Base-by-base conservation (phyloP, 805 yeast genomes). In the Yamadazyma sp. region DNA sequence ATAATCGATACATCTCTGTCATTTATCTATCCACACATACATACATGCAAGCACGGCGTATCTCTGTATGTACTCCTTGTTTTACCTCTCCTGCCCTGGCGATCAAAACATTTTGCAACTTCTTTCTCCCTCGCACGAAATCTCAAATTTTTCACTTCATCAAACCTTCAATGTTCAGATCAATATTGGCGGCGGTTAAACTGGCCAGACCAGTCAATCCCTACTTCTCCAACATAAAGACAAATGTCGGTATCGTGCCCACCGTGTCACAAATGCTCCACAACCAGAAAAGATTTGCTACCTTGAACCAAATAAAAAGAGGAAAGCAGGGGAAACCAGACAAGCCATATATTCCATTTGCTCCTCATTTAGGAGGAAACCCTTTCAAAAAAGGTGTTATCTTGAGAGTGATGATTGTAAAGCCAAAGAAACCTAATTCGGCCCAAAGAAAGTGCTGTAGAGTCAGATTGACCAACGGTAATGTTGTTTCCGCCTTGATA, bases 391-490 rank as follows among this genome's bases (percentile, higher is more conserved):
- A 90, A 50, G 99, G 97, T 25, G 98, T 93, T 4, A 95, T 93
- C 8, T 69, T 90, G 34, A 77, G 96, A 59, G 95, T 93, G 20
- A 85, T 91, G 93, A 87, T 90, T 38, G 73, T 90, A 49, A 93
- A 93, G 63, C 99, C 99, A 31, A 93, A 93, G 71, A 93, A 93
- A 61, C 99, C 99, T 23, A 93, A 93, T 70, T 91, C 98, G 29
- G 97, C 99, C 13, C 91, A 90, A 67, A 78, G 99, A 67, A 93
- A 93, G 62, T 96, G 95, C 32, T 89, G 95, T 47, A 84, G 98
- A 70, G 98, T 93, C 15, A 78, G 95, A 64, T 73, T 93, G 44
- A 77, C 95, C 8, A 91, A 86, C 53, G 99, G 98, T 18, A 83
- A 82, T 48, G 81, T 86, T 34, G 77, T 93, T 12, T 82, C 91